phyloP scores from a whole-genome alignment of 805 yeast genomes.

The Hanseniaspora lachancei region DNA sequence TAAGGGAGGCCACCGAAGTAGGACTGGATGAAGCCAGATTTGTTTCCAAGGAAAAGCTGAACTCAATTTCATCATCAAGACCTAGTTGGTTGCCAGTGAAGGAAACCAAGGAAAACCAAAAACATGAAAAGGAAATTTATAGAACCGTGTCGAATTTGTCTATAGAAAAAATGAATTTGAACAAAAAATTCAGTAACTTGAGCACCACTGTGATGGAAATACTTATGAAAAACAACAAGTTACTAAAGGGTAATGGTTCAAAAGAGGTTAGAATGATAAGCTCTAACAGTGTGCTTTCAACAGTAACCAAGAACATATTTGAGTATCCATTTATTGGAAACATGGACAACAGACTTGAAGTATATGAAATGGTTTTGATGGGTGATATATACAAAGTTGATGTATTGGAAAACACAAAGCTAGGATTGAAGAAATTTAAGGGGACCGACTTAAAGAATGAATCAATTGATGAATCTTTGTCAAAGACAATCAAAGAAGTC shows the following conservation, averaged over 20 bases:
- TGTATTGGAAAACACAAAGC: not conserved
- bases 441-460: not conserved
- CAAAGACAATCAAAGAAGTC: not conserved
- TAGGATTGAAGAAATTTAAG: not conserved
- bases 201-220: constrained; percentile 22
- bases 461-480: not conserved
- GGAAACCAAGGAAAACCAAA: constrained; percentile 35
- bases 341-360: not conserved
- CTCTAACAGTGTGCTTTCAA: constrained; percentile 23
- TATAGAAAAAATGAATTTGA: constrained; percentile 23
- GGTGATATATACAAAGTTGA: constrained; percentile 14
- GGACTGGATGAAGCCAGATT: constrained; percentile 47
- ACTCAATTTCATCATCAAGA: constrained; percentile 43
- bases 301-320: constrained; percentile 22
- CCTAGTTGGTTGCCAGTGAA: constrained; percentile 68
- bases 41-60: constrained; percentile 48
- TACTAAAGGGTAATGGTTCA: constrained; percentile 1
- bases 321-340: constrained; percentile 19
- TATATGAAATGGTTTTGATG: constrained; percentile 11
- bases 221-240: constrained; percentile 19
- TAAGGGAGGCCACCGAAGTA: constrained; percentile 27
- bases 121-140: constrained; percentile 45
- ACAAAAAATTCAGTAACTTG: constrained; percentile 21
- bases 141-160: constrained; percentile 28
- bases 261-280: constrained; percentile 15